These are phyloP conservation scores for Talaromyces sp. DNA, from an alignment of 2,329 filamentous ascomycete genomes.

Conservation along the genomic window DNA sequence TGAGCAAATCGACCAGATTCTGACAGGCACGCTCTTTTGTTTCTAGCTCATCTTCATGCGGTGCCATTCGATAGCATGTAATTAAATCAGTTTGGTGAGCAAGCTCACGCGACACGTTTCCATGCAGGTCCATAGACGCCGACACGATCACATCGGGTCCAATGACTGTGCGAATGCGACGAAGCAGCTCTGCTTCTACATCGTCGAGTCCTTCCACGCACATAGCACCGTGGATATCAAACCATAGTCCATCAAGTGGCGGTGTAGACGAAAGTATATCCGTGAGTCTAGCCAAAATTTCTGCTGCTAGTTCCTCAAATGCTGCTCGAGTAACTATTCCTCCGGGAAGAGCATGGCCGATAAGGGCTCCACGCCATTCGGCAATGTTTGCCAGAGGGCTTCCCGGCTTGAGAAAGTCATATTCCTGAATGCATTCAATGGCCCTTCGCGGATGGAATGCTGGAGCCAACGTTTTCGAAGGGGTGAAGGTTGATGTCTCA, in stretches of 20 bases:
- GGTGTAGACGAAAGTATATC: slow-evolving; percentile 29
- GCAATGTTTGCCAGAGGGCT: slow-evolving; percentile 40
- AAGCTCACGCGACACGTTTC: slow-evolving; percentile 49
- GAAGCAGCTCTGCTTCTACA: slow-evolving; percentile 45
- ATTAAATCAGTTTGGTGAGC: slow-evolving; percentile 49
- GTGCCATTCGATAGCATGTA: slow-evolving; percentile 51
- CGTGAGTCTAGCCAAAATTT: slow-evolving; percentile 39
- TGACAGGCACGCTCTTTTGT: slow-evolving; percentile 50
- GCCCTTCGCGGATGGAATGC: slow-evolving; percentile 49
- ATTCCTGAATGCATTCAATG: slow-evolving; percentile 41
- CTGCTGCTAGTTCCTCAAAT: slow-evolving; percentile 43
- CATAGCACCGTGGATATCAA: slow-evolving; percentile 55
- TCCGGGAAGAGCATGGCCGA: slow-evolving; percentile 49
- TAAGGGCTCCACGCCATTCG: slow-evolving; percentile 49
- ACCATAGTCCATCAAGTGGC: slow-evolving; percentile 48
- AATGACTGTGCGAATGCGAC: slow-evolving; percentile 43
- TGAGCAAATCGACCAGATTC: slow-evolving; percentile 44
- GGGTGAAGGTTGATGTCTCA: slow-evolving; percentile 52
- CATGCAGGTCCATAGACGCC: slow-evolving; percentile 54
- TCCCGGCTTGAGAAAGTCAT: slow-evolving; percentile 43
- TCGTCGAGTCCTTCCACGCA: slow-evolving; percentile 49
- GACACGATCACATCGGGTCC: slow-evolving; percentile 47
- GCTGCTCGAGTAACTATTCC: slow-evolving; percentile 45
- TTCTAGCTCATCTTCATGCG: slow-evolving; percentile 48
- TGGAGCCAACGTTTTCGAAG: slow-evolving; percentile 44